Evolutionary conservation across 768 basidiomycete species (phyloP).

Genomic region (Suillus variegatus): DNA sequence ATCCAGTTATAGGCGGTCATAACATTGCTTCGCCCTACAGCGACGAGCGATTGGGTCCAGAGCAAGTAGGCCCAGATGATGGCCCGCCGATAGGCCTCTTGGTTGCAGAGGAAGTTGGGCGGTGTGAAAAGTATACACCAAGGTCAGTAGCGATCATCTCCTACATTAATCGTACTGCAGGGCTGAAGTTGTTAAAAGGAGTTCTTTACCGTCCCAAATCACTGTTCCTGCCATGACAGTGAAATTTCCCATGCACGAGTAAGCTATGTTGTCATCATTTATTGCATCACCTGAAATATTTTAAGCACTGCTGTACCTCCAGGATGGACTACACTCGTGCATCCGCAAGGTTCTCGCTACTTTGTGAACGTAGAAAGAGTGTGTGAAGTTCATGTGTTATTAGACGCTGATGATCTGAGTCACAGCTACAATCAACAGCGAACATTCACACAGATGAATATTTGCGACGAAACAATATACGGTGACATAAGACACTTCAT

Average conservation of each 20-base stretch:
- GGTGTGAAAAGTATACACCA: conserved; percentile 10
- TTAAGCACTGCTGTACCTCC: conserved; percentile 10
- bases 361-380: background rate
- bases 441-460: conserved; percentile 56
- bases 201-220: background rate
- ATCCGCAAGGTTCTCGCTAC: conserved; percentile 10
- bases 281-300: background rate
- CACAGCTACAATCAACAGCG: conserved; percentile 31
- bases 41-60: conserved; percentile 6
- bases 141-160: background rate
- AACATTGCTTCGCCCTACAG: background rate
- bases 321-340: conserved; percentile 20
- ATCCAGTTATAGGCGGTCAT: background rate
- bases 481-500: conserved; percentile 38
- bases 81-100: conserved; percentile 22
- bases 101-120: conserved; percentile 17
- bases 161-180: background rate
- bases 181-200: background rate
- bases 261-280: background rate
- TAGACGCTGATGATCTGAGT: background rate
- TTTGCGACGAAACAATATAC: conserved; percentile 39
- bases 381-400: background rate
- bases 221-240: conserved; percentile 3
- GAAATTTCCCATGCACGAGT: conserved; percentile 7
- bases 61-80: background rate